A percentile compares a stretch with the other conserved stretches of the same genome.
Evolutionary conservation across 495 filamentous ascomycete species (phyloP).

Genomic region (Lichenothelia convexa): DNA sequence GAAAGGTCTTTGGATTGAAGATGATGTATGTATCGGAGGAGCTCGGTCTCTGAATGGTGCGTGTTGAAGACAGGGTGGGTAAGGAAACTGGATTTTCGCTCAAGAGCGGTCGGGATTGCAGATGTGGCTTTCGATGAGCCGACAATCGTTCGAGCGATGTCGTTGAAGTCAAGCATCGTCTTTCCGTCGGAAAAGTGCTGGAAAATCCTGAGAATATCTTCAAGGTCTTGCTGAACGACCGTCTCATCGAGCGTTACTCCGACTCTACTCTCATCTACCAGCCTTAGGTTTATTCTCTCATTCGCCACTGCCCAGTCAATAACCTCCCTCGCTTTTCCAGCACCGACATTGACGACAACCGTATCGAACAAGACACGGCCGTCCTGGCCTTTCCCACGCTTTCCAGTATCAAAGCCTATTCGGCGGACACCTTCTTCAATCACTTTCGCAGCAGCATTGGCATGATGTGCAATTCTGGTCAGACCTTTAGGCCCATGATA

Average conservation of each 20-base stretch:
- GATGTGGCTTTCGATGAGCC: conserved; percentile 11
- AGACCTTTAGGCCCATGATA: conserved; percentile 86
- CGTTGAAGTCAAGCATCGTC: conserved; percentile 14
- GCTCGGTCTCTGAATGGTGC: conserved; percentile 90
- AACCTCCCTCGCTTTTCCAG: conserved; percentile 31
- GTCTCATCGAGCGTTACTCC: conserved; percentile 62
- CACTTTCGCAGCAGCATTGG: conserved; percentile 49
- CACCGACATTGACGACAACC: conserved; percentile 43
- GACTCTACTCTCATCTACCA: conserved; percentile 39
- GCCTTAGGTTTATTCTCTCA: conserved; percentile 43
- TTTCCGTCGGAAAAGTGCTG: conserved; percentile 19
- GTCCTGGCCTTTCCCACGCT: conserved; percentile 34
- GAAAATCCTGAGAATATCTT: conserved; percentile 39
- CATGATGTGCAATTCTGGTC: conserved; percentile 64
- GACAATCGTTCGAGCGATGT: conserved; percentile 16
- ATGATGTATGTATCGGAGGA: conserved; percentile 87
- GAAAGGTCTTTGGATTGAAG: conserved; percentile 93
- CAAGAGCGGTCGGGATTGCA: conserved; percentile 39
- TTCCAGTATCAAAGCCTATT: conserved; percentile 46
- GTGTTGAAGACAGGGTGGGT: conserved; percentile 94
- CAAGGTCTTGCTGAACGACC: conserved; percentile 39
- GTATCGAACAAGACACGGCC: conserved; percentile 61
- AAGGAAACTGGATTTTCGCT: conserved; percentile 57
- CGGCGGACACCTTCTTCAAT: conserved; percentile 47
- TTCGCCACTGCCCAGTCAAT: conserved; percentile 30